phyloP scores from a whole-genome alignment of 345 rosid genomes.

The Boechera retrofracta region DNA sequence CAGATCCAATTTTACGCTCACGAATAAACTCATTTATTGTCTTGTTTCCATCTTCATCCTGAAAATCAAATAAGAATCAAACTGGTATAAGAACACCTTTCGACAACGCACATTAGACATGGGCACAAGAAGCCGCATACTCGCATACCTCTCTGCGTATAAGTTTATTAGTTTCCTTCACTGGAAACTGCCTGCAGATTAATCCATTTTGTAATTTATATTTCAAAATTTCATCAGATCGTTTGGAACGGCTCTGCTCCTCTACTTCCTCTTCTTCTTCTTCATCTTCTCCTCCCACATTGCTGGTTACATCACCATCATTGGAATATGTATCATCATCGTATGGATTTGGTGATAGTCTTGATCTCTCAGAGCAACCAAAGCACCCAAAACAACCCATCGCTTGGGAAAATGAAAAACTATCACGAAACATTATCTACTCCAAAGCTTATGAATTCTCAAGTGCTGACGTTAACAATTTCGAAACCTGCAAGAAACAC shows the following conservation, averaged over 20 bases:
- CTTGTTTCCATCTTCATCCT: conserved; percentile 15
- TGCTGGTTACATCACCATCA: conserved; percentile 4
- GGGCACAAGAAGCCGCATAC: not conserved
- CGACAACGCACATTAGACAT: not conserved
- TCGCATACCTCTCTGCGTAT: not conserved
- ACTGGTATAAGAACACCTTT: not conserved
- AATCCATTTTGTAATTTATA: not conserved
- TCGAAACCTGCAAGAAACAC: conserved; percentile 13
- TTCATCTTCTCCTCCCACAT: not conserved
- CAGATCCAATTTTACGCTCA: conserved; percentile 8
- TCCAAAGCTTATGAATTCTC: not conserved
- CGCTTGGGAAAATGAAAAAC: conserved; percentile 12
- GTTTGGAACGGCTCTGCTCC: not conserved
- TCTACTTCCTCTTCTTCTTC: conserved; percentile 3
- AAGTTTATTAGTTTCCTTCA: conserved; percentile 11
- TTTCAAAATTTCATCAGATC: conserved; percentile 11
- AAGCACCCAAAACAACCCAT: conserved; percentile 26
- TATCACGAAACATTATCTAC: conserved; percentile 38
- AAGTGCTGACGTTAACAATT: not conserved
- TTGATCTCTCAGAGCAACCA: conserved; percentile 5
- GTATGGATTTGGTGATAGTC: not conserved
- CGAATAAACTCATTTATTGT: conserved; percentile 17
- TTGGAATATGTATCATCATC: conserved; percentile 11
- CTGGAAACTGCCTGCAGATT: conserved; percentile 17
- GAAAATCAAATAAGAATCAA: not conserved